Evolutionary conservation across 176 grass and related monocot species (phyloP).

Genomic region (Phoenix dactylifera): DNA sequence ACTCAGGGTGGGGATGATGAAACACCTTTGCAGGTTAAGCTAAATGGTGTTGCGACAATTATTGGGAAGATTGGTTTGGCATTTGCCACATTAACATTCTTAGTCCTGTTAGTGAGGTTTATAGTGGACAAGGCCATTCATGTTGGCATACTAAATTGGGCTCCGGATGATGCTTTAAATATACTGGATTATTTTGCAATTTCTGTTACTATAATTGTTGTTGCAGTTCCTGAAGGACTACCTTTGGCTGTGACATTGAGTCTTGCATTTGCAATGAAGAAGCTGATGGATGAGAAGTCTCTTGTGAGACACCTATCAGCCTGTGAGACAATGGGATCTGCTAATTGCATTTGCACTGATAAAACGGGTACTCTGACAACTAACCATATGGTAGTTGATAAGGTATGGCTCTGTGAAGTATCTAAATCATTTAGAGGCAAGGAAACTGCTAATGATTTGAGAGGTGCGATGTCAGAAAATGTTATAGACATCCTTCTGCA

Average conservation of each 20-base stretch:
- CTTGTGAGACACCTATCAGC: constrained; percentile 87
- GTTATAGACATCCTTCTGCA: constrained; percentile 50
- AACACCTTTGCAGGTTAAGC: constrained; percentile 93
- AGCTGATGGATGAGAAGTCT: constrained; percentile 85
- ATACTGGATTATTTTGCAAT: constrained; percentile 89
- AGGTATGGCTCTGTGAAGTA: constrained; percentile 52
- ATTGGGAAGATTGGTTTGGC: constrained; percentile 91
- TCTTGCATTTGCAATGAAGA: constrained; percentile 96
- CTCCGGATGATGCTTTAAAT: constrained; percentile 41
- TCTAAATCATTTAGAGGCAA: constrained; percentile 38
- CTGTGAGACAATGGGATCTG: constrained; percentile 96
- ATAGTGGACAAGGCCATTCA: constrained; percentile 33
- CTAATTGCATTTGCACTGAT: constrained; percentile 93
- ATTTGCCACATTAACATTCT: constrained; percentile 70
- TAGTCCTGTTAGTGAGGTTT: constrained; percentile 64
- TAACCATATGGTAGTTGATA: constrained; percentile 97
- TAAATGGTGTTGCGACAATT: constrained; percentile 95
- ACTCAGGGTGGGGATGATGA: constrained; percentile 85
- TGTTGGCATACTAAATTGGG: constrained; percentile 41
- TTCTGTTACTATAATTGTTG: constrained; percentile 80
- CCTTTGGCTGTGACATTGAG: constrained; percentile 90
- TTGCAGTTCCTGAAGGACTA: constrained; percentile 85
- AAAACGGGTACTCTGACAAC: constrained; percentile 94
- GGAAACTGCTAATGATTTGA: constrained; percentile 39
- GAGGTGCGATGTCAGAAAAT: constrained; percentile 31